Base-by-base conservation (phyloP, 768 basidiomycete species). In the Coprinopsis sp. region DNA sequence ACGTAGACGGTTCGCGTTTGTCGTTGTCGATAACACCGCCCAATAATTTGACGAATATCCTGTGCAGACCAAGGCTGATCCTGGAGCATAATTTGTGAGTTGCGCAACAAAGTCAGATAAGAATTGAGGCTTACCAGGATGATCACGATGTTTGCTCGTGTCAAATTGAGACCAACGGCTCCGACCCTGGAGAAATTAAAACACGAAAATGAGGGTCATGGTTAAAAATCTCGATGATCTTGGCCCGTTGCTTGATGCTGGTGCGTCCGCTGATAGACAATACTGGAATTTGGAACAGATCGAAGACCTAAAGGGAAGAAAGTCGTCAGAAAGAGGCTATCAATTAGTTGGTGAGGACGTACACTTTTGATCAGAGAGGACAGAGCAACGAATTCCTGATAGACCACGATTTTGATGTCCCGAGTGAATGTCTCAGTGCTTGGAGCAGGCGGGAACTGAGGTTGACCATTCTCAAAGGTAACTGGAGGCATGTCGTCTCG, bases 151-250 rank as follows among this genome's bases (percentile, higher is more conserved):
- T 44, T 47, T 1, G 60, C 53, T 2, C 57, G 47, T 2, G 60
- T 38, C 0, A 62, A 44, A 31, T 62, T 64, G 0, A 62, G 54
- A 7, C 60, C 56, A 0, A 52, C 54, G 1, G 54, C 34, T 2
- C 59, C 59, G 1, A 64, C 56, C 3, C 51, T 48, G 0, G 59
- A 64, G 37, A 64, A 50, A 64, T 49, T 0, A 61, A 42, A 1
- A 59, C 51, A 10, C 54, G 25, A 4, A 25, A 31, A n/a, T 38
- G 8, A 1, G 42, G 36, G 14, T 48, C 23, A 7, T 44, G 27
- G 8, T 55, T 44, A 36, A 62, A 53, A 0, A 25, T 13, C n/a
- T 48, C 47, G 3, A 62, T 41, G 0, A 47, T n/a, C 27, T 53
- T 46, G 24, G 51, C 49, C 1, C 47, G 50, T 16, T 49, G 39